Base-by-base conservation (phyloP, 2,329 filamentous ascomycete genomes). In the Penicillium hesseltinei region DNA sequence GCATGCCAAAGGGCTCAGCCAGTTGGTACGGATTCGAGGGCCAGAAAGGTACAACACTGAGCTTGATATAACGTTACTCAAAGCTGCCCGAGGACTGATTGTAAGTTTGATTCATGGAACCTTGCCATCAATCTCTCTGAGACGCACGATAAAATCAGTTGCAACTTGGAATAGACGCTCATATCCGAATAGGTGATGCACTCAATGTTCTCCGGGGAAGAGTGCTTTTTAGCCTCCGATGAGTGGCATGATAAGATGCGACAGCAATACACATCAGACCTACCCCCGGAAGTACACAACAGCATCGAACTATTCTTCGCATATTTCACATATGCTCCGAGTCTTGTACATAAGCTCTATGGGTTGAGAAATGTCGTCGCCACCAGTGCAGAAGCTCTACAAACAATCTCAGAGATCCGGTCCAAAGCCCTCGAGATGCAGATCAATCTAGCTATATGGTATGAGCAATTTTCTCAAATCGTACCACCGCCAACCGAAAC, bases 241-340 rank as follows among this genome's bases (percentile, higher is more conserved):
- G 57, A 63, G 11, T 71, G 69, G 69, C 68, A 69, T 49, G 38
- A 53, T 8, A 62, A 63, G 42, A 71, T 70, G 69, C 53, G 35
- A 27, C 57, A 66, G 19, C 68, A 66, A 35, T 56, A 62, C 35
- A 58, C 63, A 19, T 29, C 46, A 15, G 49, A 51, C 10, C 29
- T 67, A 5, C 50, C 61, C 3, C 10, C 23, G 10, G 51, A 62
- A 4, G 27, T 69, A 4, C 60, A 66, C 21, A n/a, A 57, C 35
- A 54, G 56, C 15, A 60, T 70, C n/a, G 69, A 70, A 49, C 47
- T 66, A 15, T 68, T 71, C 23, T 67, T 71, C 42, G 63, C 61
- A 5, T 62, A 62, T 19, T 69, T 71, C 47, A 69, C 68, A 21
- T 58, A 61, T 36, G 60, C 66, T 15, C 69, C 68, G 2, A 62